phyloP scores from a whole-genome alignment of 2,329 filamentous ascomycete genomes.

The Trichoderma sp. region DNA sequence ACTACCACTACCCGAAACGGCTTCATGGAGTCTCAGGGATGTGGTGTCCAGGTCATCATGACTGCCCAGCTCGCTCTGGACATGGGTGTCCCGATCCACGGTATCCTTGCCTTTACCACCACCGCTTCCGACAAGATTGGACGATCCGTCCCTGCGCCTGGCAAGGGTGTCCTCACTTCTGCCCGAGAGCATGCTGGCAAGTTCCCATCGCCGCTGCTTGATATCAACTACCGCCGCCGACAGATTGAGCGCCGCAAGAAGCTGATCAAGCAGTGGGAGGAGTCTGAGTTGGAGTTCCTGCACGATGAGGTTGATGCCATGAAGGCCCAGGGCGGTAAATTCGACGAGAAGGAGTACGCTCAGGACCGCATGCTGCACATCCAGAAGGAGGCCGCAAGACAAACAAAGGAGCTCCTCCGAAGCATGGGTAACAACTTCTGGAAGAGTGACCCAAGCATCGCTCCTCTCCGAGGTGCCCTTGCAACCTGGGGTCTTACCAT shows the following conservation, averaged over 20 bases:
- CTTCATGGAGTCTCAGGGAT: conserved; percentile 99
- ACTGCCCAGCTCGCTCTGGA: conserved; percentile 91
- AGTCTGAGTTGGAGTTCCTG: conserved; percentile 88
- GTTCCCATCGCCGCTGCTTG: conserved; percentile 91
- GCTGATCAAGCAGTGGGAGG: conserved; percentile 95
- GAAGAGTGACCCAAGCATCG: conserved; percentile 92
- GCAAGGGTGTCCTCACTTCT: conserved; percentile 93
- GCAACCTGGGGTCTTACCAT: conserved; percentile 98
- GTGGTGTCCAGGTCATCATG: conserved; percentile 98
- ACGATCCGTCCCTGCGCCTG: conserved; percentile 91
- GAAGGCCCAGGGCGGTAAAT: conserved; percentile 71
- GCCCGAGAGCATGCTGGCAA: conserved; percentile 88
- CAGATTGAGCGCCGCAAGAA: conserved; percentile 92
- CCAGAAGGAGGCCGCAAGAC: conserved; percentile 77
- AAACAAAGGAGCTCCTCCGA: conserved; percentile 88
- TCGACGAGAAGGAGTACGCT: conserved; percentile 81
- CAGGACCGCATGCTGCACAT: conserved; percentile 84
- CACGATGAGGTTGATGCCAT: conserved; percentile 91
- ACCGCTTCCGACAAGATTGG: conserved; percentile 99
- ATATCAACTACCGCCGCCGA: conserved; percentile 95
- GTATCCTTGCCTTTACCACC: conserved; percentile 86
- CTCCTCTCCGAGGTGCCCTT: conserved; percentile 90
- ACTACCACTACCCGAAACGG: conserved; percentile 95
- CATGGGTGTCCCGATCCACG: conserved; percentile 98
- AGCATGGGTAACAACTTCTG: conserved; percentile 98